A percentile compares a stretch with the other conserved stretches of the same genome.
Conservation (phyloP, 208 protist species). For the Crithidia acanthocephali region DNA sequence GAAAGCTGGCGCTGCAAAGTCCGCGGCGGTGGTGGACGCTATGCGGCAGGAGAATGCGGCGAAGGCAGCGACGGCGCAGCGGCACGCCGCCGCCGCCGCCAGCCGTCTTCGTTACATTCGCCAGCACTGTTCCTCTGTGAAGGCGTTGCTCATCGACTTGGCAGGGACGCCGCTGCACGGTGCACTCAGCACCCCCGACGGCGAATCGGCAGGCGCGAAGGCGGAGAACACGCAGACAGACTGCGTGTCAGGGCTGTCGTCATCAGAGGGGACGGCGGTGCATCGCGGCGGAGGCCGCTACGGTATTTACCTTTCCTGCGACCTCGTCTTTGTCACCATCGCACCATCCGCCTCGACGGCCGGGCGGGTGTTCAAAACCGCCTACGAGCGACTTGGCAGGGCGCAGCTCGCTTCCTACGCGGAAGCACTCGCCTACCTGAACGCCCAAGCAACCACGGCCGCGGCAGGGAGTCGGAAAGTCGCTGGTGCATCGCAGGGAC, state of each 20-base stretch:
- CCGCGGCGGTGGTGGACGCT: too few relatives aligned
- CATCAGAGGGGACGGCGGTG: not conserved
- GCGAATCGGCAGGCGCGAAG: not conserved
- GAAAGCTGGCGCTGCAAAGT: too few relatives aligned
- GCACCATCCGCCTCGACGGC: constrained; percentile 39
- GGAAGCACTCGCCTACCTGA: not conserved
- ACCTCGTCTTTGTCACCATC: constrained; percentile 27
- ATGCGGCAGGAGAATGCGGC: too few relatives aligned
- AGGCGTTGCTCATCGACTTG: too few relatives aligned
- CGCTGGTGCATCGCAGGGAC: too few relatives aligned
- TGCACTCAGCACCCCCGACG: too few relatives aligned
- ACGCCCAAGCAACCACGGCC: not conserved
- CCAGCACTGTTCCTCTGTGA: too few relatives aligned
- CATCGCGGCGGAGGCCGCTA: constrained; percentile 24
- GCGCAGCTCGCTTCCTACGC: not conserved
- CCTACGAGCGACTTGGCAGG: constrained; percentile 3
- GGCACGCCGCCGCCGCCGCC: too few relatives aligned
- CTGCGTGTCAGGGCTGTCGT: too few relatives aligned
- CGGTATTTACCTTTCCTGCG: constrained; percentile 45
- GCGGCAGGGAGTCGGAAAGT: not conserved
- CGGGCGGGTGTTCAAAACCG: constrained; percentile 20
- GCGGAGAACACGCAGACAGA: not conserved
- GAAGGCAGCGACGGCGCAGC: too few relatives aligned
- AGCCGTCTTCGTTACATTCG: too few relatives aligned
- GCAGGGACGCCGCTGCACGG: too few relatives aligned